Conservation (phyloP, 2,329 filamentous ascomycete species). For the Colletotrichum salicis region DNA sequence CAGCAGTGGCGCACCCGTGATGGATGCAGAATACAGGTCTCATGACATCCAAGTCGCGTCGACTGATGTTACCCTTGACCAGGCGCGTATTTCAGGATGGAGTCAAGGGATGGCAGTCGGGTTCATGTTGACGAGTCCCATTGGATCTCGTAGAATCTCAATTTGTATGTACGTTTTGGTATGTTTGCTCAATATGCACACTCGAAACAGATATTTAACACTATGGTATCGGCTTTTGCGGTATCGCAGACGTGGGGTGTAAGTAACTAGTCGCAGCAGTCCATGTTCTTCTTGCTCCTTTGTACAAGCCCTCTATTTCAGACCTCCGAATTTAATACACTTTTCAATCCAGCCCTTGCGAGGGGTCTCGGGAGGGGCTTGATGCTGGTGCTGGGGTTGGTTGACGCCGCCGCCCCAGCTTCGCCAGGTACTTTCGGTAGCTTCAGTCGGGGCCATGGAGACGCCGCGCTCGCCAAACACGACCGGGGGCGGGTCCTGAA, state of each 20-base stretch:
- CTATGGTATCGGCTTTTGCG: constrained; percentile 15
- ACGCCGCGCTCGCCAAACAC: constrained; percentile 25
- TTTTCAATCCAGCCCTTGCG: constrained; percentile 32
- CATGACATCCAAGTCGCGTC: background rate
- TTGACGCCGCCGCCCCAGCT: constrained; percentile 33
- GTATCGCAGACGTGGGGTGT: background rate
- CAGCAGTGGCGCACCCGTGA: background rate
- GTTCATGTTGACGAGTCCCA: background rate
- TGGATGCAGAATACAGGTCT: background rate
- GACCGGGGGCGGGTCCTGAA: constrained; percentile 2
- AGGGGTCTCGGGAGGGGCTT: constrained; percentile 10
- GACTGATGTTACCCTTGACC: too few species aligned
- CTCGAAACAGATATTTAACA: constrained; percentile 17
- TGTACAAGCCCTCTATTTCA: constrained; percentile 16
- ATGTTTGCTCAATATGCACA: constrained; percentile 30
- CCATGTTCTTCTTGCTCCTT: background rate
- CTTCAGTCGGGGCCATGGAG: constrained; percentile 33
- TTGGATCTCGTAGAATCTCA: background rate
- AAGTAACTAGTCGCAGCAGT: background rate
- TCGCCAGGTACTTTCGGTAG: constrained; percentile 34
- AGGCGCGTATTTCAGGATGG: too few species aligned
- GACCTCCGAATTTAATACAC: constrained; percentile 33
- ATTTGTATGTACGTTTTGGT: constrained; percentile 7
- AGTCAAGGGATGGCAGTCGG: too few species aligned
- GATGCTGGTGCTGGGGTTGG: constrained; percentile 9